Conservation (phyloP, 345 rosid genomes). For the Eutrema heterophyllum region DNA sequence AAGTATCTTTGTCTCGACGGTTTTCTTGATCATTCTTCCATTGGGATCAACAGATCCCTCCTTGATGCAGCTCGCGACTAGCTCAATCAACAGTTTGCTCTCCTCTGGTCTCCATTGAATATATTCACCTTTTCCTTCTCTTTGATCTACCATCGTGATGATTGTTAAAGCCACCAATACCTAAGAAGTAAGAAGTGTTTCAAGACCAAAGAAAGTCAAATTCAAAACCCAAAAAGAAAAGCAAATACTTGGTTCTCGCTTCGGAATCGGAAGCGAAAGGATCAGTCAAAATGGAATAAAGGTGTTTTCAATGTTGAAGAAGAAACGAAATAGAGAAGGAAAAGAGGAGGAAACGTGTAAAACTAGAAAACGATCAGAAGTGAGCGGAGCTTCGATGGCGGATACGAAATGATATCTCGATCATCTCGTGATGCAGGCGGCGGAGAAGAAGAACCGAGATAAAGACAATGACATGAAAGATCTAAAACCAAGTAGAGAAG, state of each 20-base stretch:
- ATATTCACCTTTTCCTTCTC: conserved; percentile 4
- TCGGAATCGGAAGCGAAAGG: too few relatives aligned
- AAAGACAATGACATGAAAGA: background rate
- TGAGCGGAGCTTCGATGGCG: too few relatives aligned
- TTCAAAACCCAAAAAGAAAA: background rate
- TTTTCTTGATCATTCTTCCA: conserved; percentile 3
- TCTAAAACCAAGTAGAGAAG: background rate
- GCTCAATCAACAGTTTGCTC: background rate
- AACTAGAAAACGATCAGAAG: too few relatives aligned
- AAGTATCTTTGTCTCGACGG: background rate
- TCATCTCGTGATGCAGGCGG: too few relatives aligned
- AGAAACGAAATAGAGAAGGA: too few relatives aligned
- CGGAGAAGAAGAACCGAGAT: background rate
- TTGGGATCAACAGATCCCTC: background rate
- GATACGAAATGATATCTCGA: too few relatives aligned
- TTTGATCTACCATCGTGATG: background rate
- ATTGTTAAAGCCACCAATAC: background rate
- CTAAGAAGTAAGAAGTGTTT: background rate
- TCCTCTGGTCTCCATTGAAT: conserved; percentile 2
- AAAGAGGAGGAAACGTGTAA: too few relatives aligned
- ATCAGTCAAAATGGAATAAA: too few relatives aligned
- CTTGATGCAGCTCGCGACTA: background rate
- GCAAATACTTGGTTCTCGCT: too few relatives aligned
- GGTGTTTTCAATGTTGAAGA: too few relatives aligned
- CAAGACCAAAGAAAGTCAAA: background rate